Percentiles rank a stretch among this genome's conserved stretches.
phyloP scores from a whole-genome alignment of 768 basidiomycete species.

The Tubosaeta sp. region DNA sequence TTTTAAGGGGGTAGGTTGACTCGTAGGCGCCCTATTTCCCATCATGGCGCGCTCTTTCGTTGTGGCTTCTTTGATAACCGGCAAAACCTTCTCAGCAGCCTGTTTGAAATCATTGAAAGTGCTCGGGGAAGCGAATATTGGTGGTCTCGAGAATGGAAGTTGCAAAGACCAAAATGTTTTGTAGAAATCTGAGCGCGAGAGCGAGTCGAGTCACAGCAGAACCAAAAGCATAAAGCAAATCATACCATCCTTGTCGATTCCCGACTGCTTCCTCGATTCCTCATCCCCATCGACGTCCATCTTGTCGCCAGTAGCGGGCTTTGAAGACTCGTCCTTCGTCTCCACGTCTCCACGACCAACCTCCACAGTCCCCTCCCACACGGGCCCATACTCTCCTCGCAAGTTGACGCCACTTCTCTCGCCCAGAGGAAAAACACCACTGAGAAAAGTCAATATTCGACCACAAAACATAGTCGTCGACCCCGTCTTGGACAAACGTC shows the following conservation, averaged over 20 bases:
- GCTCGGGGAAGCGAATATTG: conserved; percentile 54
- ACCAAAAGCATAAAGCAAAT: neutral
- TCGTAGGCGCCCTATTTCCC: conserved; percentile 56
- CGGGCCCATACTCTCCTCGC: conserved; percentile 79
- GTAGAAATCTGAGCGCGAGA: conserved; percentile 61
- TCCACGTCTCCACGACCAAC: conserved; percentile 33
- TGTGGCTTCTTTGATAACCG: conserved; percentile 80
- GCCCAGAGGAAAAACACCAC: conserved; percentile 79
- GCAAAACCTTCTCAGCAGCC: conserved; percentile 66
- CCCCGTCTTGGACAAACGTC: conserved; percentile 83
- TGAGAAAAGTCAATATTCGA: conserved; percentile 82
- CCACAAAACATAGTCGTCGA: conserved; percentile 85
- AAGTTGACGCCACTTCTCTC: conserved; percentile 91
- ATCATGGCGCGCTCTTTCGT: conserved; percentile 86
- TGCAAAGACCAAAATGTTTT: conserved; percentile 89
- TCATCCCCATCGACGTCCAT: conserved; percentile 60
- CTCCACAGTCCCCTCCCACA: conserved; percentile 65
- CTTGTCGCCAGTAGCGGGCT: conserved; percentile 39
- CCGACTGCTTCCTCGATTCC: conserved; percentile 32
- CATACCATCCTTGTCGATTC: conserved; percentile 62
- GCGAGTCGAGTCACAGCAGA: conserved; percentile 2
- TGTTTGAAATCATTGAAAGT: conserved; percentile 65
- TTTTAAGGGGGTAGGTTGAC: conserved; percentile 43
- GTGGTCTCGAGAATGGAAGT: conserved; percentile 77
- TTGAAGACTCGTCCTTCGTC: conserved; percentile 27